Evolutionary conservation across 257 asterid genomes (phyloP), one percentile per base, ranked within the genome.

Genomic region (Ilex asprella): DNA sequence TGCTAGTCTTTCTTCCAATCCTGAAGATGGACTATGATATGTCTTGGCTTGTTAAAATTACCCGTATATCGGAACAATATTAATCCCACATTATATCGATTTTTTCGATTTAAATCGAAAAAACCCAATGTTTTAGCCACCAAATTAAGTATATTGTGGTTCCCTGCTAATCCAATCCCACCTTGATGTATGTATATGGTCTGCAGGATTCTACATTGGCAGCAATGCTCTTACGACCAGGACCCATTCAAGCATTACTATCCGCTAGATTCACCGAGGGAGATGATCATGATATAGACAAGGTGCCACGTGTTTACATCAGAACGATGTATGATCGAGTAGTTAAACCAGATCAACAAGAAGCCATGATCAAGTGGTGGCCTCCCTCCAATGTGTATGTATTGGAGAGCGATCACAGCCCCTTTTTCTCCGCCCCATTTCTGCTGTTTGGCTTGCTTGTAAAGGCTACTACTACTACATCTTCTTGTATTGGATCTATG

Each of bases 371-470:
- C 69, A 71, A 70, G 73, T 82, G 68, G 70, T 91, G 98, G 96
- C 84, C 79, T 5, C 96, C 98, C 10, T 47, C 74, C 0, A 62
- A 63, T 41, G 88, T 86, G 27, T 82, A 81, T 72, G 74, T 32
- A 7, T 59, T 92, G 82, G 95, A 89, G 31, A 83, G 79, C 56
- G 98, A 92, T 77, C 98, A 92, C 57, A 81, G 88, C 70, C 95
- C 98, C 11, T 83, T 85, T 73, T 89, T 92, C 75, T 92, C 97
- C 11, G 79, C 96, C 46, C 98, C 98, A 0, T 76, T 83, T 43
- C 16, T 60, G 46, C 70, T 92, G 0, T 78, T 85, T 54, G 87
- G 85, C 30, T 62, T 88, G 75, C 78, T 92, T 15, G 65, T 88
- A 62, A 86, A 84, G 64, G 84, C 80, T 53, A 78, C 81, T 0